Evolutionary conservation across 106 monocot genomes (phyloP), one percentile per base, ranked within the genome.

Genomic region (Amphibolis antarctica): DNA sequence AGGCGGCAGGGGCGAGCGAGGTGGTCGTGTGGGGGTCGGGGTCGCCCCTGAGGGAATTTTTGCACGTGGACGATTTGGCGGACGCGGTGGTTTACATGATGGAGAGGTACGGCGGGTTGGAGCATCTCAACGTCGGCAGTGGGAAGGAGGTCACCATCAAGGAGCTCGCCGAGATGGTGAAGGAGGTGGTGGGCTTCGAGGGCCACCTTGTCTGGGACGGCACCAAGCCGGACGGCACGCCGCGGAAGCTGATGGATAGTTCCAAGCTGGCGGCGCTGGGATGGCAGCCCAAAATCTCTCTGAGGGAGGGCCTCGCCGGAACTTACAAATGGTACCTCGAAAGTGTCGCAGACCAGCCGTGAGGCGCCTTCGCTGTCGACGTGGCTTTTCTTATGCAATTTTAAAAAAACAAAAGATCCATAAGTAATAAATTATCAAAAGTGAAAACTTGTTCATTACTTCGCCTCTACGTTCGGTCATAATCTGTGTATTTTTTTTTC

Each of bases 11-110:
- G 1, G 77, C 84, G 11, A 64, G 75, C 43, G 76, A 82, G 63
- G 96, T 96, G 19, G 90, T 90, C 4, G 96, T 98, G 21, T 98
- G 96, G 90, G 96, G 96, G 13, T 66, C 75, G 0, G 96, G 96
- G 12, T 82, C 89, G 21, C 90, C 96, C 10, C 36, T 98, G 43
- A 70, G 96, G 72, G 90, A 98, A 69, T 98, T 98, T 62, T 69
- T 98, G 12, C 90, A 98, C 46, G 96, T 98, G 0, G 86, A 90
- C 42, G 96, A 98, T 59, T 66, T 98, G 19, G 96, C 96, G 0
- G 90, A 98, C 30, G 90, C 74, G 1, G 68, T 90, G 26, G 63
- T 98, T 44, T 98, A 90, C 76, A 68, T 98, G 56, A 78, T 98
- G 90, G 90, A 85, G 1, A 64, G 59, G 25, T 98, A 98, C 69